phyloP scores from a whole-genome alignment of 345 rosid genomes.

The Noccaea bulbosa region DNA sequence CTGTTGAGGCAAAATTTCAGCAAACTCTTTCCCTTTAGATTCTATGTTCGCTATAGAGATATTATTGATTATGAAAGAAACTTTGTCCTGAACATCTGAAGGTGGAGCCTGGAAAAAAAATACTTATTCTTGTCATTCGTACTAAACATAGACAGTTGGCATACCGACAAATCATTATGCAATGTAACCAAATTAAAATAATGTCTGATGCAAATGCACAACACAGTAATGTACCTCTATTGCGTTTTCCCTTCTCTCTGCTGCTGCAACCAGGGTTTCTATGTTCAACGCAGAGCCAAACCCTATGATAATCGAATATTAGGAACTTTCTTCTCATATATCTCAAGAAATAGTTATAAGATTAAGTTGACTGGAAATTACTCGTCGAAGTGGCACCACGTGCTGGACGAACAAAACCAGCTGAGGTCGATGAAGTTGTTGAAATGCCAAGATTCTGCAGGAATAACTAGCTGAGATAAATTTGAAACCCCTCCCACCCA shows the following conservation, averaged over 20 bases:
- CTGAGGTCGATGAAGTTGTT: conserved; percentile 55
- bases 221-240: conserved; percentile 66
- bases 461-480: conserved; percentile 7
- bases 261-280: conserved; percentile 96
- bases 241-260: conserved; percentile 86
- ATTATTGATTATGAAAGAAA: conserved; percentile 89
- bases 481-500: neutral
- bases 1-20: conserved; percentile 80
- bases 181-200: conserved; percentile 10
- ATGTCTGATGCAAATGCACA: conserved; percentile 1
- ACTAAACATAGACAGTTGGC: neutral
- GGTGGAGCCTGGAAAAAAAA: conserved; percentile 69
- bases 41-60: conserved; percentile 80
- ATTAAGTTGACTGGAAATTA: conserved; percentile 47
- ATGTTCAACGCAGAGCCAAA: conserved; percentile 98
- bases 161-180: conserved; percentile 22
- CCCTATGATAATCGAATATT: conserved; percentile 50
- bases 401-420: conserved; percentile 67
- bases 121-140: conserved; percentile 16
- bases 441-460: conserved; percentile 54
- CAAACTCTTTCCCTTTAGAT: conserved; percentile 80
- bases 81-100: conserved; percentile 82
- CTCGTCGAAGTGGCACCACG: conserved; percentile 80
- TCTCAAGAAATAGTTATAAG: conserved; percentile 6
- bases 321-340: conserved; percentile 22